phyloP scores from a whole-genome alignment of 306 rosid species.

The Elaeagnus macrophylla region DNA sequence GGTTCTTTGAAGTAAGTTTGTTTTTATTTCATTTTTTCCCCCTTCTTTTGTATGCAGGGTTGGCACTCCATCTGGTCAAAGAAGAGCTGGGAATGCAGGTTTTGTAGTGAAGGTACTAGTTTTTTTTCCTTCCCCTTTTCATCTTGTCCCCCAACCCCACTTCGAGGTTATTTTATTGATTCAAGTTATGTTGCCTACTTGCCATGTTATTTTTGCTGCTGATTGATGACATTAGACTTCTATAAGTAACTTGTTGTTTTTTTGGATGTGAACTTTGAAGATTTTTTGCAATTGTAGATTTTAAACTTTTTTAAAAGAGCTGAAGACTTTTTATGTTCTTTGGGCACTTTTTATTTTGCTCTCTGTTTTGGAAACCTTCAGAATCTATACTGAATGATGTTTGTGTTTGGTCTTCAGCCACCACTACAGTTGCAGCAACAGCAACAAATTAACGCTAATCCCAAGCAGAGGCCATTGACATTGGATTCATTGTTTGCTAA shows the following conservation, averaged over 20 bases:
- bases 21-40: conserved; percentile 17
- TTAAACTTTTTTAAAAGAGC: too few species aligned
- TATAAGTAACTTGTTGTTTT: too few species aligned
- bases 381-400: too few species aligned
- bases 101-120: conserved; percentile 46
- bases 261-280: too few species aligned
- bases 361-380: too few species aligned
- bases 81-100: conserved; percentile 39
- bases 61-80: conserved; percentile 41
- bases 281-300: too few species aligned
- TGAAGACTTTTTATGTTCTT: too few species aligned
- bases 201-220: too few species aligned
- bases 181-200: too few species aligned
- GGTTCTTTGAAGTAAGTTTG: not conserved
- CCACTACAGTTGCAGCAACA: conserved; percentile 16
- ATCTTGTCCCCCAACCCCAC: not conserved
- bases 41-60: conserved; percentile 43
- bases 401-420: too few species aligned
- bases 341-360: too few species aligned
- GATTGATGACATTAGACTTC: too few species aligned
- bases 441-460: conserved; percentile 23
- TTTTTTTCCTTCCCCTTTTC: not conserved
- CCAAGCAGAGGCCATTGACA: conserved; percentile 67
- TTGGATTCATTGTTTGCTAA: conserved; percentile 77
- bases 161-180: not conserved